Conservation (phyloP, 305 asterid species). For the Fraxinus platypoda region DNA sequence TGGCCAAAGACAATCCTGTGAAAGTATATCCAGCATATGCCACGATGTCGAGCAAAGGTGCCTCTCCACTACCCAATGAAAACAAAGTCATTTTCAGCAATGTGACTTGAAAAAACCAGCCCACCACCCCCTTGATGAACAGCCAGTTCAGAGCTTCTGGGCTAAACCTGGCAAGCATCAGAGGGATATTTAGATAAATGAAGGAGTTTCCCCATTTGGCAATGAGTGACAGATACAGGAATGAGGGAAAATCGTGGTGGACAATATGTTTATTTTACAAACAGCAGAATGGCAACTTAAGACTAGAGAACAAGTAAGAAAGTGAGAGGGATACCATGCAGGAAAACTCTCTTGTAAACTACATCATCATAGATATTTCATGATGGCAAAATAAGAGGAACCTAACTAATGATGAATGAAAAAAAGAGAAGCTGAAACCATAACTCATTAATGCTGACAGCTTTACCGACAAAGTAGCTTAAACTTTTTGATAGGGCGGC, state of each 20-base stretch:
- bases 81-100: slow-evolving; percentile 41
- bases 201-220: neutral
- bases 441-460: neutral
- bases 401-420: neutral
- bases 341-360: neutral
- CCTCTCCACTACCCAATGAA: slow-evolving; percentile 44
- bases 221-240: neutral
- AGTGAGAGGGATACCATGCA: neutral
- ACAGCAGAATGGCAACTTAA: neutral
- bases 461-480: neutral
- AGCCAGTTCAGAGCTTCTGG: slow-evolving; percentile 51
- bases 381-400: neutral
- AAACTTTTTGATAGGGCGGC: neutral
- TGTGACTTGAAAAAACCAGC: slow-evolving; percentile 45
- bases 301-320: neutral
- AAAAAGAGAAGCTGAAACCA: neutral
- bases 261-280: neutral
- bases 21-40: slow-evolving; percentile 44
- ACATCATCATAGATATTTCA: neutral
- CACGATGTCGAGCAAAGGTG: slow-evolving; percentile 44
- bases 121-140: slow-evolving; percentile 39
- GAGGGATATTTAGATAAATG: neutral
- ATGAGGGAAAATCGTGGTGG: neutral
- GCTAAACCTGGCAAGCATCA: slow-evolving; percentile 33
- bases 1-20: slow-evolving; percentile 37